Percentiles rank a stretch among this genome's conserved stretches.
phyloP scores from a whole-genome alignment of 2,329 filamentous ascomycete genomes.

The Canariomyces notabilis region DNA sequence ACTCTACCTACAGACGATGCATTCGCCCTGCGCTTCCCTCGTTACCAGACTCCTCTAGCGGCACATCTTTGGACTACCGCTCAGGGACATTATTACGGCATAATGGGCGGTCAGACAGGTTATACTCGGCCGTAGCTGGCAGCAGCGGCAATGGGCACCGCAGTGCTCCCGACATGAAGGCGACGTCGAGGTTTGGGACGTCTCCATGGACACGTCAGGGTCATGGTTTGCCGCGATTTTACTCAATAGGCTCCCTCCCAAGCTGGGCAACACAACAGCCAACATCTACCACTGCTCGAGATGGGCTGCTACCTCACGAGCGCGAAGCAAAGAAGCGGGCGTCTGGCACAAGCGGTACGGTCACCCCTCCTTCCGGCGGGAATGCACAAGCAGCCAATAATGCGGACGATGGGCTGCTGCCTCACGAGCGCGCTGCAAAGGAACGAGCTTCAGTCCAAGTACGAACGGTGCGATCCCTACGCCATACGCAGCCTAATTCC shows the following conservation, averaged over 20 bases:
- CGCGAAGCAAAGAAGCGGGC: conserved; percentile 12
- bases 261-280: conserved; percentile 3
- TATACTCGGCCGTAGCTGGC: neutral
- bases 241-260: neutral
- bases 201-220: neutral
- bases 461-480: too few species aligned
- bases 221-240: neutral
- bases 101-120: neutral
- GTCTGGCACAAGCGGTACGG: neutral
- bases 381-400: neutral
- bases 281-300: neutral
- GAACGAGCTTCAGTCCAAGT: neutral
- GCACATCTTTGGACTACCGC: neutral
- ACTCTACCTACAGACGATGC: conserved; percentile 16
- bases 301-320: conserved; percentile 19
- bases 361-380: neutral
- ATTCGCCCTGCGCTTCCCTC: conserved; percentile 9
- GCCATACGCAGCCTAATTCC: too few species aligned
- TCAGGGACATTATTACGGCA: too few species aligned
- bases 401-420: neutral
- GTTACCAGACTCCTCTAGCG: neutral
- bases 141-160: neutral
- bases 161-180: neutral
- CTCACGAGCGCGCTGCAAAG: neutral
- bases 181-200: neutral